Conservation (phyloP, 1,284 basidiomycete species). For the Gymnopus androsaceus region DNA sequence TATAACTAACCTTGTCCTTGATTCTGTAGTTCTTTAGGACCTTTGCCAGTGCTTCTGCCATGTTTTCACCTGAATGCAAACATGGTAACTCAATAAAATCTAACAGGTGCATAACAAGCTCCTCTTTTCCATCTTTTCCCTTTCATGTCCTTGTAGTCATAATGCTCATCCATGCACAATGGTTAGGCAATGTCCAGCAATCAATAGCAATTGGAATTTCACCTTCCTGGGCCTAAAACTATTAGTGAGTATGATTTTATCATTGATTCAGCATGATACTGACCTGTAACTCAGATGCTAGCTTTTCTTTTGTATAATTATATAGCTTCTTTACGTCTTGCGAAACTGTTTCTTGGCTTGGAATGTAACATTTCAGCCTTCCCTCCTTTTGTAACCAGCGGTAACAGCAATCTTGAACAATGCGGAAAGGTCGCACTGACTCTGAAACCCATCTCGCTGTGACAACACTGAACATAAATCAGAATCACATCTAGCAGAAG, state of each 20-base stretch:
- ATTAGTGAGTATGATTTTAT: not conserved
- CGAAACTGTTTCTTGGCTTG: conserved; percentile 15
- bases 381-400: conserved; percentile 21
- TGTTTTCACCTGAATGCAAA: conserved; percentile 3
- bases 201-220: conserved; percentile 5
- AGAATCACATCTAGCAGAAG: not conserved
- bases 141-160: not conserved
- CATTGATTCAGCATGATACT: not conserved
- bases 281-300: conserved; percentile 19
- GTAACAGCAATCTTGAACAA: conserved; percentile 19
- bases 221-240: conserved; percentile 1
- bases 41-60: not conserved
- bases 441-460: conserved; percentile 19
- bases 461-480: not conserved
- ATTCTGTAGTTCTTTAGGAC: not conserved
- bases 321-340: conserved; percentile 18
- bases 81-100: not conserved
- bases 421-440: conserved; percentile 16
- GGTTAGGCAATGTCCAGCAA: conserved; percentile 11
- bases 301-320: not conserved
- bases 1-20: not conserved
- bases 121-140: not conserved
- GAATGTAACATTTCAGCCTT: conserved; percentile 18
- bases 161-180: conserved; percentile 2
- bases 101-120: not conserved